Evolutionary conservation across 1,139 yeast genomes (phyloP).

Genomic region (Hyphopichia khmerensis): DNA sequence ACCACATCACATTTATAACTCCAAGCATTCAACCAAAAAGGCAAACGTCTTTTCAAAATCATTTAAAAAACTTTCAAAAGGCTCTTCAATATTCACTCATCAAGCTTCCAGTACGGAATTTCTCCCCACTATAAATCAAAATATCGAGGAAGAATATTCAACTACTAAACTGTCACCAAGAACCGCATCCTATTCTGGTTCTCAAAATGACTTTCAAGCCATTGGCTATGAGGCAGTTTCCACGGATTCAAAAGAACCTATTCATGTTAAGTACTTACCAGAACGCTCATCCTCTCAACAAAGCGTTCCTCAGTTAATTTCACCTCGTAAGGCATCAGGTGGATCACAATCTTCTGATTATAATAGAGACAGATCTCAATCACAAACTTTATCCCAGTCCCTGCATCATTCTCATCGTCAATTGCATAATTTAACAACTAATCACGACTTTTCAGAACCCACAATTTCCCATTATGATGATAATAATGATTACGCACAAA

Average conservation of each 20-base stretch:
- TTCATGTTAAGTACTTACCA: slow-evolving; percentile 30
- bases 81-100: slow-evolving; percentile 3
- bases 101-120: background rate
- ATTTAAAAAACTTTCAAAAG: slow-evolving; percentile 19
- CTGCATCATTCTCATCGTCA: background rate
- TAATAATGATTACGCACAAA: slow-evolving; percentile 7
- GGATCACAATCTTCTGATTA: slow-evolving; percentile 14
- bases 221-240: slow-evolving; percentile 31
- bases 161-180: background rate
- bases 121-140: background rate
- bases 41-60: slow-evolving; percentile 19
- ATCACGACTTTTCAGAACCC: background rate
- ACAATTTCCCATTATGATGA: background rate
- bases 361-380: slow-evolving; percentile 4
- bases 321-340: slow-evolving; percentile 16
- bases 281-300: slow-evolving; percentile 9
- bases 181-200: background rate
- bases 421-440: background rate
- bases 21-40: slow-evolving; percentile 8
- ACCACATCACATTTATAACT: background rate
- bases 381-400: background rate
- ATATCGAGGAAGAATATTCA: background rate
- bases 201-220: slow-evolving; percentile 25
- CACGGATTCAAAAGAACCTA: slow-evolving; percentile 25
- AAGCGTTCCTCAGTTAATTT: slow-evolving; percentile 1